phyloP scores from a whole-genome alignment of 129 eudicot genomes.

The Helianthus annuus region HanXRQr2.0-SUNRISE NC_035449.2:112873129-112873628 shows the following conservation, averaged over 20 bases:
- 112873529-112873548: conserved; percentile 23
- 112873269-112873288: conserved; percentile 89
- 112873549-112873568: conserved; percentile 36
- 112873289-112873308: conserved; percentile 93
- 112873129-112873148: conserved; percentile 96
- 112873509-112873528: conserved; percentile 24
- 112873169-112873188: conserved; percentile 86
- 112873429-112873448: conserved; percentile 88
- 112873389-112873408: conserved; percentile 99
- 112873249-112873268: conserved; percentile 80
- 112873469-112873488: conserved; percentile 24
- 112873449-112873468: conserved; percentile 30
- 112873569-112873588: conserved; percentile 33
- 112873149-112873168: conserved; percentile 96
- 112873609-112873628: not conserved
- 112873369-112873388: conserved; percentile 98
- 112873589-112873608: conserved; percentile 17
- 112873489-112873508: conserved; percentile 36
- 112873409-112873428: conserved; percentile 96
- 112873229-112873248: conserved; percentile 72
- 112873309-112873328: conserved; percentile 86
- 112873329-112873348: conserved; percentile 99
- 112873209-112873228: conserved; percentile 86
- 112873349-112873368: conserved; percentile 99
- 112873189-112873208: conserved; percentile 96